Conservation (phyloP, 208 protist species). For the Wallacemonas sp. region DNA sequence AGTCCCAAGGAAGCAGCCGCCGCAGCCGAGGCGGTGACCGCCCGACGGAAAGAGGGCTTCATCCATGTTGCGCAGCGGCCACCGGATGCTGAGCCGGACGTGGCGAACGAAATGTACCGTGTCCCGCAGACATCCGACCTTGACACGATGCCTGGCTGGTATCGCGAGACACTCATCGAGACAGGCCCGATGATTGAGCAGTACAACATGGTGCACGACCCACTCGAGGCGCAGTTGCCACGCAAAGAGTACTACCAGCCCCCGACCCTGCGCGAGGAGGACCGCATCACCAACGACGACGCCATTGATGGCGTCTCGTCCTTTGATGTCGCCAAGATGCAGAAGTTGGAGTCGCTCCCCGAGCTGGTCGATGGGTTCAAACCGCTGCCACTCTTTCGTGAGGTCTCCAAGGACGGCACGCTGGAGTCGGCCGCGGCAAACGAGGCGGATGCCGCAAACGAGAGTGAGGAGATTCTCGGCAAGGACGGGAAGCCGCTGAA, state of each 20-base stretch:
- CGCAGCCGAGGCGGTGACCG: not conserved
- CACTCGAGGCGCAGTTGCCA: slow-evolving; percentile 48
- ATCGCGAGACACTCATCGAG: slow-evolving; percentile 73
- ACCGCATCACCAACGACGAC: slow-evolving; percentile 80
- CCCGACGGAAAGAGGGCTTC: slow-evolving; percentile 34
- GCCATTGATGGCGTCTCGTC: slow-evolving; percentile 58
- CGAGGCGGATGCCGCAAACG: slow-evolving; percentile 13
- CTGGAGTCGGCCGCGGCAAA: slow-evolving; percentile 23
- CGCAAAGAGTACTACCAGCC: slow-evolving; percentile 67
- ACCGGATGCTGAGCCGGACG: slow-evolving; percentile 54
- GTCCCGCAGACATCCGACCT: slow-evolving; percentile 58
- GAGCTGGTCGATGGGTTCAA: slow-evolving; percentile 85
- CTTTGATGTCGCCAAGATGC: slow-evolving; percentile 87
- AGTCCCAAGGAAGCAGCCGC: too few relatives aligned
- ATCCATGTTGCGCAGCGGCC: slow-evolving; percentile 66
- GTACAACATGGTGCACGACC: slow-evolving; percentile 83
- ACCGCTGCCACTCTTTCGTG: slow-evolving; percentile 76
- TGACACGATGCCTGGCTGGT: slow-evolving; percentile 79
- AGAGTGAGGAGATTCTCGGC: slow-evolving; percentile 4
- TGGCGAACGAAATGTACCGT: slow-evolving; percentile 74
- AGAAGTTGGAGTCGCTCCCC: slow-evolving; percentile 69
- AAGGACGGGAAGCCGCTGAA: slow-evolving; percentile 45
- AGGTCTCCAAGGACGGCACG: slow-evolving; percentile 50
- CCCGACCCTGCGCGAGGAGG: slow-evolving; percentile 48
- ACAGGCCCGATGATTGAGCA: slow-evolving; percentile 75